These are phyloP conservation scores for Colletotrichum sp. DNA, from an alignment of 2,329 filamentous ascomycete genomes.

Conservation along the genomic window DNA sequence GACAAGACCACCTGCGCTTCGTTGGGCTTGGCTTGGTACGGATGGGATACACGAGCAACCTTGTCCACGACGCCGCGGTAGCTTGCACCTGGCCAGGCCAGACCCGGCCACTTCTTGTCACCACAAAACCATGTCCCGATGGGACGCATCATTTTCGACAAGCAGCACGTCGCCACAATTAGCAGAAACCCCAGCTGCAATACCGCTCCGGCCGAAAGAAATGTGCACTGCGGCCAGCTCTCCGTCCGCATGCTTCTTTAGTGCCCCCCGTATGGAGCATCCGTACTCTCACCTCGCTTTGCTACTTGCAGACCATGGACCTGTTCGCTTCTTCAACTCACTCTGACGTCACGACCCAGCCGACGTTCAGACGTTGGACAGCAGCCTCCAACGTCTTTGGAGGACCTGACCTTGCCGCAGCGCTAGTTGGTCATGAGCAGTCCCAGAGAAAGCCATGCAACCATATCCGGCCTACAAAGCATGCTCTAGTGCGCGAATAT, in stretches of 20 bases:
- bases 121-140: background rate
- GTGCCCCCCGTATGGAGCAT: background rate
- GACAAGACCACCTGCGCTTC: background rate
- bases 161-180: background rate
- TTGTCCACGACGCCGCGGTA: background rate
- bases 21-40: background rate
- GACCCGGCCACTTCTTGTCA: background rate
- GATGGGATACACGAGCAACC: background rate
- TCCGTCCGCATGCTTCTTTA: background rate
- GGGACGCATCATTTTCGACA: background rate
- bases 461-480: background rate
- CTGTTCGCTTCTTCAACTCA: background rate
- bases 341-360: slow-evolving; percentile 13
- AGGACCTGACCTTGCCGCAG: background rate
- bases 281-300: background rate
- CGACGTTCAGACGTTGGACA: background rate
- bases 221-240: background rate
- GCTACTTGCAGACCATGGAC: background rate
- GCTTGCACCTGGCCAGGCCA: background rate
- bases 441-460: background rate
- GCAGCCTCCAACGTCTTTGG: background rate
- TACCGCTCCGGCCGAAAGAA: background rate
- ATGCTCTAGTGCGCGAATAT: slow-evolving; percentile 16
- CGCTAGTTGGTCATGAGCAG: slow-evolving; percentile 12
- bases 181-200: background rate